These are phyloP conservation scores for Pascua guehoae DNA, from an alignment of 1,284 basidiomycete genomes.

Conservation along the genomic window DNA sequence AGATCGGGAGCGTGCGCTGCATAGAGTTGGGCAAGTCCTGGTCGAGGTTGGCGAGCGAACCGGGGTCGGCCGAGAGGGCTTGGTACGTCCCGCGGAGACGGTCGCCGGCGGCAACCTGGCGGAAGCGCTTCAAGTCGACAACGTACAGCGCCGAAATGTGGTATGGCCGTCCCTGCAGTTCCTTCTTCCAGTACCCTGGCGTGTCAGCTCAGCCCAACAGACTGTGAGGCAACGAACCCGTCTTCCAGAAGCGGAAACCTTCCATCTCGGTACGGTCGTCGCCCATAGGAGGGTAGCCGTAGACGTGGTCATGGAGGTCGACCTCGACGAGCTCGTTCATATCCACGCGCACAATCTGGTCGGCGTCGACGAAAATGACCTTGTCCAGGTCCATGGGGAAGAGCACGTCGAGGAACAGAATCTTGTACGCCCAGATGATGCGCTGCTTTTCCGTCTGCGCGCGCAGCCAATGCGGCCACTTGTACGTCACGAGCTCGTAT, in stretches of 20 bases:
- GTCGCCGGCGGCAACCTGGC: conserved; percentile 64
- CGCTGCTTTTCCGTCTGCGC: conserved; percentile 95
- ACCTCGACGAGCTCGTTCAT: conserved; percentile 86
- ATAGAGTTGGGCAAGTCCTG: conserved; percentile 95
- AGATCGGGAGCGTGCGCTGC: conserved; percentile 81
- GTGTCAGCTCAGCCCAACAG: not conserved
- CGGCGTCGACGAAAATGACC: conserved; percentile 97
- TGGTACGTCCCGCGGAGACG: conserved; percentile 90
- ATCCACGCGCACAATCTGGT: conserved; percentile 95
- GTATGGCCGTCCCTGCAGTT: conserved; percentile 74
- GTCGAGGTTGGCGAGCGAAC: conserved; percentile 90
- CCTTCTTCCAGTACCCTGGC: conserved; percentile 77
- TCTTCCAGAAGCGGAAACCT: conserved; percentile 97
- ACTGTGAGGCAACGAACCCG: conserved; percentile 52
- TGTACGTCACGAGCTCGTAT: conserved; percentile 93
- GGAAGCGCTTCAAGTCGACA: conserved; percentile 91
- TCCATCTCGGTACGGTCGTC: conserved; percentile 93
- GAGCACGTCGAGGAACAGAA: conserved; percentile 94
- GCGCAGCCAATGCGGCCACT: conserved; percentile 98
- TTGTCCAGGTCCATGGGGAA: conserved; percentile 98
- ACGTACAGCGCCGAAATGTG: conserved; percentile 90
- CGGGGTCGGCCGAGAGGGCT: conserved; percentile 84
- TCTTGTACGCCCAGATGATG: conserved; percentile 99
- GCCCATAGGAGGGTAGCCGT: conserved; percentile 96
- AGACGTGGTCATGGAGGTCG: conserved; percentile 84